Base-by-base conservation (phyloP, 176 grass and related monocot species). In the Avena insularis region DNA sequence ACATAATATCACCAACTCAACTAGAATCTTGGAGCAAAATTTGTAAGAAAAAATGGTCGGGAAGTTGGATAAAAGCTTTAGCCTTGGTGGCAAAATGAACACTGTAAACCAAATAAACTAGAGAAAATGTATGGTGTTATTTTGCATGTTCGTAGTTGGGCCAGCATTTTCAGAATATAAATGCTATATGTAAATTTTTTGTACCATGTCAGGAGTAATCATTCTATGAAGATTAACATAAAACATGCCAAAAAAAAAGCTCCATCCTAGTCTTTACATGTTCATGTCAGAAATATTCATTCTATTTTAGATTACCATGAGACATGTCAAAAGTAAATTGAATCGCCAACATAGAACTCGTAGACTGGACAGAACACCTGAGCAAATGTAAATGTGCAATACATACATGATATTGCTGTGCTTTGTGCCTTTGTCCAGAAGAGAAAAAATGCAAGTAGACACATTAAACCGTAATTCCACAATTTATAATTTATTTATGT, bases 31-130 rank as follows among this genome's bases (percentile, higher is more conserved):
- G 78, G 47, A 4, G 25, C 35, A 78, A 19, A 72, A 36, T 61
- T 76, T 72, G 61, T 43, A 78, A 36, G 75, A 73, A 62, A 40
- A 54, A 67, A 40, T 69, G n/a, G 29, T 84, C 40, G 3, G 2
- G 17, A 72, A 64, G 31, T 84, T 78, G 63, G 53, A 59, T 88
- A 78, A 19, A 58, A 78, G 29, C 23, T 67, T 69, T 82, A 58
- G 63, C 45, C 15, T 57, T 71, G 40, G 67, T 25, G 25, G 40
- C 49, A 61, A 83, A 36, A 61, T 33, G 49, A 83, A 83, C 51
- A 70, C 58, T 60, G 54, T 38, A 71, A 53, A 9, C 15, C 75
- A 61, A 21, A 60, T 40, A 79, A 79, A 87, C 57, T 81, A 73
- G 33, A 84, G 19, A 84, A 60, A 79, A 56, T 21, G 66, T 67